Evolutionary conservation across 2,329 filamentous ascomycete species (phyloP).

Genomic region (Coniochaeta sp.): DNA sequence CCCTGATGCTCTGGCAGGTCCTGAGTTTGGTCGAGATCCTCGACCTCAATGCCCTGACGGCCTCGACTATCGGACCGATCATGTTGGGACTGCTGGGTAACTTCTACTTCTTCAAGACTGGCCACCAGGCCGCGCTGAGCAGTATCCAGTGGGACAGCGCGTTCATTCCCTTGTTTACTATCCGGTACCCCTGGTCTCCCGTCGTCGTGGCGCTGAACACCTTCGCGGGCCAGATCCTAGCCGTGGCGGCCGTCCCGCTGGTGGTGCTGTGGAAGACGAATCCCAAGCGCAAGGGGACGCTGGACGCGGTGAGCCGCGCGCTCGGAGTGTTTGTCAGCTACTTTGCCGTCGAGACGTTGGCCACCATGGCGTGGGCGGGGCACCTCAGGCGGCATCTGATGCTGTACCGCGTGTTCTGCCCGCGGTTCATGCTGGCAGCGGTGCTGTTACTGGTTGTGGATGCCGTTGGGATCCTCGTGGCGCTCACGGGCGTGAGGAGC

Average conservation of each 20-base stretch:
- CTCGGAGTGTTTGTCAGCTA: conserved; percentile 72
- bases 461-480: conserved; percentile 61
- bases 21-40: conserved; percentile 66
- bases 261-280: conserved; percentile 84
- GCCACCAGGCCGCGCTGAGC: conserved; percentile 81
- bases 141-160: conserved; percentile 95
- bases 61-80: conserved; percentile 72
- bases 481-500: conserved; percentile 66
- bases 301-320: conserved; percentile 64
- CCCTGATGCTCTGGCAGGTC: conserved; percentile 79
- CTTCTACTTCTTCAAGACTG: conserved; percentile 96
- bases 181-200: conserved; percentile 86
- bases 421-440: conserved; percentile 80
- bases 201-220: conserved; percentile 78
- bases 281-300: conserved; percentile 60
- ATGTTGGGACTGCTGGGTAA: conserved; percentile 83
- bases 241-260: conserved; percentile 71
- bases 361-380: conserved; percentile 86
- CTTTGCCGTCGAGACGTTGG: conserved; percentile 74
- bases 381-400: conserved; percentile 87
- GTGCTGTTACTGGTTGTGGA: conserved; percentile 69
- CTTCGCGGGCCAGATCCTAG: conserved; percentile 82
- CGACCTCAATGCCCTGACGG: conserved; percentile 52
- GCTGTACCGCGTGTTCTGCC: conserved; percentile 91
- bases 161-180: conserved; percentile 77